These are phyloP conservation scores for Marasmius fiardii DNA, from an alignment of 1,284 basidiomycete genomes.

Conservation along the genomic window DNA sequence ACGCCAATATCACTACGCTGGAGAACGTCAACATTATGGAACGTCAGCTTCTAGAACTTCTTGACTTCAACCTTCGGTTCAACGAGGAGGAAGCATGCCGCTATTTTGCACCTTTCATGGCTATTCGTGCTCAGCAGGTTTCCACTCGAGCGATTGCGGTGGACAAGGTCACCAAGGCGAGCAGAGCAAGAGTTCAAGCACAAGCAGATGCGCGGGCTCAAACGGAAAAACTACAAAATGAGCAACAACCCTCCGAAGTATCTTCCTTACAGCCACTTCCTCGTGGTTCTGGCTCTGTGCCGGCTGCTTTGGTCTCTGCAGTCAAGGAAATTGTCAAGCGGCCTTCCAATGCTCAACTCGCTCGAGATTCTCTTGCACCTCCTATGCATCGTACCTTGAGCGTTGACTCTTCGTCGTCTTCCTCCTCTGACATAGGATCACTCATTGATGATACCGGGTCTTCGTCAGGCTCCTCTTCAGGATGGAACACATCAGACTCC, in stretches of 20 bases:
- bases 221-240: neutral
- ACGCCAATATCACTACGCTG: slow-evolving; percentile 74
- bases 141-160: slow-evolving; percentile 52
- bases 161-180: slow-evolving; percentile 53
- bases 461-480: slow-evolving; percentile 51
- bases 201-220: neutral
- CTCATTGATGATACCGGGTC: slow-evolving; percentile 63
- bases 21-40: slow-evolving; percentile 95
- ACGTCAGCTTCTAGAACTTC: slow-evolving; percentile 85
- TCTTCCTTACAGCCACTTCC: slow-evolving; percentile 15
- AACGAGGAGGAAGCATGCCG: slow-evolving; percentile 72
- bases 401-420: slow-evolving; percentile 39
- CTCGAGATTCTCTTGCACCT: slow-evolving; percentile 23
- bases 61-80: slow-evolving; percentile 89
- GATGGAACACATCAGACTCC: slow-evolving; percentile 46
- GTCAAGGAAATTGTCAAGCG: slow-evolving; percentile 56
- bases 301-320: slow-evolving; percentile 35
- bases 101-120: slow-evolving; percentile 63
- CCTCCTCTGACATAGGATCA: slow-evolving; percentile 60
- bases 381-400: slow-evolving; percentile 37
- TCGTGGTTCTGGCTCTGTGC: slow-evolving; percentile 14
- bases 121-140: slow-evolving; percentile 33
- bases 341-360: slow-evolving; percentile 47
- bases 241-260: neutral
- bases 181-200: slow-evolving; percentile 52